Conservation (phyloP, 108 stramenopile genomes). For the Pseudonitzschia delicatissima region DNA sequence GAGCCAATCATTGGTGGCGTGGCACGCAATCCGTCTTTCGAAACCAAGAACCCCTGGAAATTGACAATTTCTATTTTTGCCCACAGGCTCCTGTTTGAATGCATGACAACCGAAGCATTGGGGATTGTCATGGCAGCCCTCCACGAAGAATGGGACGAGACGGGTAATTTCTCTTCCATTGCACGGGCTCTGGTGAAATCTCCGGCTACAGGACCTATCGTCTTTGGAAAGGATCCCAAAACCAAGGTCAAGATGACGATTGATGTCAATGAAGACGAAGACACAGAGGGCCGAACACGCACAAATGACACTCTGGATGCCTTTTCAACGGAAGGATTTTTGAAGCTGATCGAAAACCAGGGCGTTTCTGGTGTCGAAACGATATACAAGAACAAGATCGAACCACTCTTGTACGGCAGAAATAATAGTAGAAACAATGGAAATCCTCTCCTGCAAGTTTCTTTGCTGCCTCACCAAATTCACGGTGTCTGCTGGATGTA, state of each 20-base stretch:
- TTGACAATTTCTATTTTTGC: slow-evolving; percentile 40
- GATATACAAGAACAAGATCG: not conserved
- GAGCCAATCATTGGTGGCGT: not conserved
- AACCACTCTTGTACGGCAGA: not conserved
- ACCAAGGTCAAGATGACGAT: not conserved
- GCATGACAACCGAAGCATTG: slow-evolving; percentile 25
- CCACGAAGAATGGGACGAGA: slow-evolving; percentile 21
- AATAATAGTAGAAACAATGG: not conserved
- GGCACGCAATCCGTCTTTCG: not conserved
- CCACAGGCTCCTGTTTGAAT: slow-evolving; percentile 39
- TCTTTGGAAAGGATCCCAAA: slow-evolving; percentile 13
- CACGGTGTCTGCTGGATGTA: slow-evolving; percentile 80
- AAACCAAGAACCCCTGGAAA: slow-evolving; percentile 4
- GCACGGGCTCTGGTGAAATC: slow-evolving; percentile 17
- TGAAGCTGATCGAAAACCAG: slow-evolving; percentile 52
- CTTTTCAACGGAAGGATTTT: slow-evolving; percentile 51
- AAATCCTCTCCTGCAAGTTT: slow-evolving; percentile 12
- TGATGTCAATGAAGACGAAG: not conserved
- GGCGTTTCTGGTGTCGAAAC: slow-evolving; percentile 24
- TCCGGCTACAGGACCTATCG: slow-evolving; percentile 19
- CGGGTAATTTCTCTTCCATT: slow-evolving; percentile 15
- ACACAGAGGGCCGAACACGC: slow-evolving; percentile 1
- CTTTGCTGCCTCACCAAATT: slow-evolving; percentile 65
- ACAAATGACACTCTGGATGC: slow-evolving; percentile 11
- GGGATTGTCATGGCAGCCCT: slow-evolving; percentile 44